These are phyloP conservation scores for Plasmodium adleri DNA, from an alignment of 169 alveolate genomes.

Conservation along the genomic window DNA sequence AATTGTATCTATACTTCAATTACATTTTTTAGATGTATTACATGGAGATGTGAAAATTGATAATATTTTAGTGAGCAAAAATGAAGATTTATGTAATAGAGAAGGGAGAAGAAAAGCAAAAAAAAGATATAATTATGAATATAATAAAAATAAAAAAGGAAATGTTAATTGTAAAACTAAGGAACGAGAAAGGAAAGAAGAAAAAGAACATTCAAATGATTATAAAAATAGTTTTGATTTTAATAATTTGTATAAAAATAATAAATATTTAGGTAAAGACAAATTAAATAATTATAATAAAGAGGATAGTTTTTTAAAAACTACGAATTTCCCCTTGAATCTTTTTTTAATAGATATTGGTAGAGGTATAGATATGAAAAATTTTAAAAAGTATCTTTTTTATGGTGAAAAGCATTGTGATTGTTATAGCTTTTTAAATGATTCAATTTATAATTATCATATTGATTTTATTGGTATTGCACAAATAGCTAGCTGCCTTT, in stretches of 20 bases:
- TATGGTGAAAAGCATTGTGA: slow-evolving; percentile 72
- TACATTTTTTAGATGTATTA: slow-evolving; percentile 52
- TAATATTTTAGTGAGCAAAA: slow-evolving; percentile 36
- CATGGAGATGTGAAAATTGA: slow-evolving; percentile 76
- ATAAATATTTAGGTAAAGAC: slow-evolving; percentile 7
- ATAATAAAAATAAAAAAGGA: neutral
- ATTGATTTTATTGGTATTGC: slow-evolving; percentile 73
- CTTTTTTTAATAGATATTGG: slow-evolving; percentile 58
- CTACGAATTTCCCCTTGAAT: slow-evolving; percentile 38
- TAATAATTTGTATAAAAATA: neutral
- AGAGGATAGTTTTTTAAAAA: slow-evolving; percentile 17
- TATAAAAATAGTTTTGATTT: neutral
- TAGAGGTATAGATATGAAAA: slow-evolving; percentile 53
- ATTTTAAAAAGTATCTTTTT: slow-evolving; percentile 48
- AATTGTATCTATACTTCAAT: slow-evolving; percentile 37
- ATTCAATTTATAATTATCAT: slow-evolving; percentile 50
- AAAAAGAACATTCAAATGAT: neutral
- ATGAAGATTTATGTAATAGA: neutral
- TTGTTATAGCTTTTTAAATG: slow-evolving; percentile 52
- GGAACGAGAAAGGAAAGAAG: neutral
- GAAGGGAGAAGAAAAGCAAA: neutral
- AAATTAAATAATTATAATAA: slow-evolving; percentile 16
- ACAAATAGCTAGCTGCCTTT: slow-evolving; percentile 72
- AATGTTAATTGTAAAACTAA: neutral
- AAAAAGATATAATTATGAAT: neutral